Conservation (phyloP, 192 early-diverging fungal species). For the Mortierella alpina region DNA sequence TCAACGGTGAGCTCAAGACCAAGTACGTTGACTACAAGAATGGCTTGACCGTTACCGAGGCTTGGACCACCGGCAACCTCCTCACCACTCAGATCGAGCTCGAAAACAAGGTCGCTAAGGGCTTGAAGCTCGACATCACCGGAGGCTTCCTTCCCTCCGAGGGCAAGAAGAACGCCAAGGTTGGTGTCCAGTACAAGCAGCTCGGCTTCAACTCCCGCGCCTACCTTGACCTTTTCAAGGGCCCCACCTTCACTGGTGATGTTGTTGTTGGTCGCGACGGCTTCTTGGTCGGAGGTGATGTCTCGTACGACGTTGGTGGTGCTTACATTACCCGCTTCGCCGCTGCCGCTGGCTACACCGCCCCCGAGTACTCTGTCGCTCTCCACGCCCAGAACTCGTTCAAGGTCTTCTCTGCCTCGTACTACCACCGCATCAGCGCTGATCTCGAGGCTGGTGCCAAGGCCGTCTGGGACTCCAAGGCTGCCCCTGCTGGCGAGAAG, state of each 20-base stretch:
- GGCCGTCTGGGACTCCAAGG: conserved; percentile 87
- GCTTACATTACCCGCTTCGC: conserved; percentile 88
- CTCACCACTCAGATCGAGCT: conserved; percentile 92
- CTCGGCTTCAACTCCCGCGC: conserved; percentile 88
- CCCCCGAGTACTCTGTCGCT: conserved; percentile 86
- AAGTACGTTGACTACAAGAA: conserved; percentile 95
- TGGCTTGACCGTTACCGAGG: conserved; percentile 94
- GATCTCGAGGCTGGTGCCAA: conserved; percentile 93
- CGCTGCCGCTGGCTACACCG: conserved; percentile 85
- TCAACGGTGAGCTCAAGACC: conserved; percentile 95
- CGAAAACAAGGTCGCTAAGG: conserved; percentile 92
- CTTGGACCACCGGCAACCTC: conserved; percentile 95
- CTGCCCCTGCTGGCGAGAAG: conserved; percentile 52
- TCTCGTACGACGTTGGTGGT: conserved; percentile 91
- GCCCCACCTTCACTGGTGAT: conserved; percentile 88
- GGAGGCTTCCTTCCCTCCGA: conserved; percentile 85
- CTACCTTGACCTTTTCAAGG: conserved; percentile 92
- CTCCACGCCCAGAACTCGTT: conserved; percentile 92
- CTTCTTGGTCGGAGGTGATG: conserved; percentile 90
- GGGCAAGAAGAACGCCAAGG: conserved; percentile 81
- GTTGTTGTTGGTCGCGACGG: conserved; percentile 89
- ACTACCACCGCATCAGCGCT: conserved; percentile 93
- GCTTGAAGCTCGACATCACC: conserved; percentile 91
- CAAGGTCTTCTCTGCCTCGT: conserved; percentile 88
- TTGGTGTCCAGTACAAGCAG: conserved; percentile 94